Base-by-base conservation (phyloP, 1,139 yeast genomes). In the Meyerozyma sp. region DNA sequence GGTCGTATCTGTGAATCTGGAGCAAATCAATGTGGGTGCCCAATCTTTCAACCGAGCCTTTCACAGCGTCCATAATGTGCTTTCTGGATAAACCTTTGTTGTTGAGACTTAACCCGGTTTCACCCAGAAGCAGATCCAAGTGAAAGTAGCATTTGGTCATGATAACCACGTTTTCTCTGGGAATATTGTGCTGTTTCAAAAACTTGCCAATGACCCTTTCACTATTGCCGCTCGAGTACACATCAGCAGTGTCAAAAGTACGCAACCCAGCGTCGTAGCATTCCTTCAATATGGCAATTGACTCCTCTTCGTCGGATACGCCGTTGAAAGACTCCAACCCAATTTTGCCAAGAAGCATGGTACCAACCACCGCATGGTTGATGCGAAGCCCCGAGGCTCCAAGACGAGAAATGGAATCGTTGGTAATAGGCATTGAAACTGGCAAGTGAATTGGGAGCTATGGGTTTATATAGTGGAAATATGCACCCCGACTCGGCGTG, bases 201-300 rank as follows among this genome's bases (percentile, higher is more conserved):
- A 75, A 76, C 46, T 70, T 65, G 6, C 77, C 76, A 36, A 76
- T 49, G 37, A 72, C 46, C 5, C 49, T 44, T 50, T 75, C 81
- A 8, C 73, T 62, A 2, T 52, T 48, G 3, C 81, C 81, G 49
- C 65, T 62, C n/a, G 76, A 68, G 54, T 76, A 76, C 25, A 63
- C 57, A 52, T 76, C 70, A 5, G 81, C 81, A 11, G 81, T 76
- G 48, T 77, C 81, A 51, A 64, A 78, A 2, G 84, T 77, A 47
- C 84, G 63, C 18, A 80, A 54, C 1, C 84, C 84, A 29, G 40
- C 46, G 45, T 65, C 69, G 54, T 79, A 79, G 35, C 79, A 75
- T 46, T 63, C 62, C 26, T 34, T 34, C 37, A 34, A 34, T 5
- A 34, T 34, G n/a, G 11, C 23, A 37, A 27, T 27, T 23, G 37